Evolutionary conservation across 2,329 filamentous ascomycete species (phyloP), one percentile per base, ranked within the genome.

Genomic region (Penicillium sp.): DNA sequence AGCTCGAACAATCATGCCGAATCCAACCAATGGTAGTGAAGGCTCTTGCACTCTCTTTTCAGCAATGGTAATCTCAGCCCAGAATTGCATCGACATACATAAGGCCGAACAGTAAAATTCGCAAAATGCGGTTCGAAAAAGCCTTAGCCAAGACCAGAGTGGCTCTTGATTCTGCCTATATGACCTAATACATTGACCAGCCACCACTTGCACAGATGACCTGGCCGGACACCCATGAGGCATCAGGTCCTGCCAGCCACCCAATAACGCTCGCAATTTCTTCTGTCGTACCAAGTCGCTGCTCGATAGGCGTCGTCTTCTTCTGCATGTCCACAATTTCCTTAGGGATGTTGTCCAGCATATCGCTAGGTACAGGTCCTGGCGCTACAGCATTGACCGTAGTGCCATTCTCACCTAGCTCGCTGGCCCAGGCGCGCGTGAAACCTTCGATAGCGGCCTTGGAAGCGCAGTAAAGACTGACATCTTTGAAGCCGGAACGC

Each of bases 141-240:
- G 18, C 18, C 18, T 21, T 21, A 21, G 18, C 18, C 18, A 3
- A 21, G 18, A 21, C 3, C 18, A 21, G 18, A 21, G 3, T 21
- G 18, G 18, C 31, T 3, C 31, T 33, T 15, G 31, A 15, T 15
- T 15, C 29, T 33, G 13, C 4, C 4, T n/a, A 34, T n/a, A 34
- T 16, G n/a, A n/a, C 13, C 31, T 34, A 34, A 34, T 7, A 34
- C 31, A 34, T 34, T 34, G 15, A 34, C 31, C 31, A 34, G 31
- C 31, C 31, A 34, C 31, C 31, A 34, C 42, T 53, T 24, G 39
- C 49, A 21, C 34, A 44, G 8, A 56, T 38, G 8, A 43, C 49
- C 38, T 56, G 53, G 18, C 53, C 50, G 1, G 50, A 49, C 12
- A 56, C 38, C 53, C 53, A 56, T 16, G 49, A 29, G 13, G 38